Percentiles rank a stretch among this genome's conserved stretches.
phyloP scores from a whole-genome alignment of 2,329 filamentous ascomycete species.

The Aspergillus oerlinghausenensis region DNA sequence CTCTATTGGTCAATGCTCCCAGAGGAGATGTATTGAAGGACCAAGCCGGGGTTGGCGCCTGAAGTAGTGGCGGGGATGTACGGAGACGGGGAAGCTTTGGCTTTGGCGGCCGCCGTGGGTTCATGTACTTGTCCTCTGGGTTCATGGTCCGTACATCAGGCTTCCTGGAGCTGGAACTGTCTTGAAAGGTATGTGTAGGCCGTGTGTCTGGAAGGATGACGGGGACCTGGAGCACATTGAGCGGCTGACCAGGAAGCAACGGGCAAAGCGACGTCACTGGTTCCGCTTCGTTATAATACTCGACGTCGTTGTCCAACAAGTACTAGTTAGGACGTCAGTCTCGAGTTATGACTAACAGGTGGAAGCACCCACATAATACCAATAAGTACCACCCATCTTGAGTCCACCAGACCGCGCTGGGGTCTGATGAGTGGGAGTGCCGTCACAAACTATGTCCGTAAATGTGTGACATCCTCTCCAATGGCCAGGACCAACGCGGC shows the following conservation, averaged over 20 bases:
- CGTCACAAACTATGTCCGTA: constrained; percentile 78
- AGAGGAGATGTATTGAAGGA: constrained; percentile 26
- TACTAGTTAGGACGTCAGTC: constrained; percentile 56
- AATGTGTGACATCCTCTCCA: constrained; percentile 89
- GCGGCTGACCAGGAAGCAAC: constrained; percentile 77
- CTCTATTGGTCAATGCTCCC: constrained; percentile 23
- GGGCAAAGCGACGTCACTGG: constrained; percentile 77
- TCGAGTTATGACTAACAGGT: neutral
- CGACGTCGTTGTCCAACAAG: constrained; percentile 71
- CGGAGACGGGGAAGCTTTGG: constrained; percentile 44
- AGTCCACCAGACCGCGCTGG: constrained; percentile 69
- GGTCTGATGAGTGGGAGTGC: constrained; percentile 50
- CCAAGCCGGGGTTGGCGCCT: constrained; percentile 19
- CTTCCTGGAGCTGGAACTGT: constrained; percentile 58
- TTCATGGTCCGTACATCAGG: constrained; percentile 69
- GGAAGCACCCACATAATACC: constrained; percentile 76
- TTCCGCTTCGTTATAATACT: constrained; percentile 68
- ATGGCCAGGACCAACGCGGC: constrained; percentile 65
- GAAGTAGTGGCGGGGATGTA: constrained; percentile 38
- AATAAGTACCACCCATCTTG: constrained; percentile 90
- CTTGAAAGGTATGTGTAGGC: constrained; percentile 55
- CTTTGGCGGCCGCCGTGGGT: constrained; percentile 57
- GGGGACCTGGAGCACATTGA: constrained; percentile 82
- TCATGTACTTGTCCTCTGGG: constrained; percentile 69
- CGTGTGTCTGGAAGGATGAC: constrained; percentile 52